These are phyloP conservation scores for Sanghuangporus baumii DNA, from an alignment of 1,284 basidiomycete genomes.

Conservation along the genomic window DNA sequence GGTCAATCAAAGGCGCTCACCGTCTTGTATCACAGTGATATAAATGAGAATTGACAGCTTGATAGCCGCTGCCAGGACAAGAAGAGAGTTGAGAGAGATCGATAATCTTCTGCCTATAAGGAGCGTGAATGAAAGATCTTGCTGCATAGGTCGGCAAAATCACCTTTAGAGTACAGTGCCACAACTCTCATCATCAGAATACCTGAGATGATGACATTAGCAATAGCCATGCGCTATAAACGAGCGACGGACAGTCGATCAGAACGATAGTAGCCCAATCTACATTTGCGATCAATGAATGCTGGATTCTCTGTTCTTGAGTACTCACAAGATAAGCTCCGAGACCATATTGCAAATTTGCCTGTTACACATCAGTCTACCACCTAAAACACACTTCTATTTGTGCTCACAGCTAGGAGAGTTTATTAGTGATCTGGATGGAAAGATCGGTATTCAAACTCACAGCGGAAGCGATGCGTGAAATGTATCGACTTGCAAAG, in stretches of 20 bases:
- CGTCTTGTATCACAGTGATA: background rate
- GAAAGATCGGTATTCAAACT: background rate
- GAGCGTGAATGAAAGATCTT: background rate
- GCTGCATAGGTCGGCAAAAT: too few relatives aligned
- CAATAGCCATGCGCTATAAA: background rate
- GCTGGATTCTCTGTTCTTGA: background rate
- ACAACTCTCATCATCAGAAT: slow-evolving; percentile 2
- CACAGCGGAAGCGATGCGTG: background rate
- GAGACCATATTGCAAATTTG: too few relatives aligned
- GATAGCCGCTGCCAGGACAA: background rate
- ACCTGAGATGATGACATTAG: background rate
- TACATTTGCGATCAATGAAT: background rate
- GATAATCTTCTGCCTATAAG: background rate
- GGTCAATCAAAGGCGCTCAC: background rate
- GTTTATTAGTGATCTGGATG: background rate
- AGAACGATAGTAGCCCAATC: background rate
- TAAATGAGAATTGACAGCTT: background rate
- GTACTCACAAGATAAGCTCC: background rate
- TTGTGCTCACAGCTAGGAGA: background rate
- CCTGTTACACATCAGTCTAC: background rate
- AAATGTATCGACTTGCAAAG: background rate
- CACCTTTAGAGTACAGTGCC: background rate
- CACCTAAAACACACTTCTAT: background rate
- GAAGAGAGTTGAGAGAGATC: background rate
- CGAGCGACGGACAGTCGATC: background rate